Conservation (phyloP, 139 green algal genomes). For the Chlamydomonas applanata region DNA sequence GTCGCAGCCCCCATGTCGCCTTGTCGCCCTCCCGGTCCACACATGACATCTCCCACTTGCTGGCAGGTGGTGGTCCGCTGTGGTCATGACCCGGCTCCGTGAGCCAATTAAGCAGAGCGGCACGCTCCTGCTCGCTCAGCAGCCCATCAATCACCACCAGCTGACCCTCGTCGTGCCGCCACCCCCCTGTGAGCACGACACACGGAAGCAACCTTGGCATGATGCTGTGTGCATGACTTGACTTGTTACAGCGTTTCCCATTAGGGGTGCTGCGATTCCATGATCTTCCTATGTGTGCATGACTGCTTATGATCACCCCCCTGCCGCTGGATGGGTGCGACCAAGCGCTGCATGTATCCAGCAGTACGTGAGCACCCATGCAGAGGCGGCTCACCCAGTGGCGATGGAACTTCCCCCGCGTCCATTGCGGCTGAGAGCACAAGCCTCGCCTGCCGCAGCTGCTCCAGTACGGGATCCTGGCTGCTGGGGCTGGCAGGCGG, state of each 20-base stretch:
- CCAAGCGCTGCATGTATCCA: too few relatives aligned
- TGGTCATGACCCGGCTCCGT: constrained; percentile 36
- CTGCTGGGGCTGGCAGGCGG: background rate
- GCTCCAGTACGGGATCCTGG: background rate
- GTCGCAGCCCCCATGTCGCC: constrained; percentile 37
- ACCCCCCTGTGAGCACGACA: constrained; percentile 10
- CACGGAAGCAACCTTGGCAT: background rate
- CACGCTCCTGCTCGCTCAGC: constrained; percentile 26
- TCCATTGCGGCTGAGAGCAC: constrained; percentile 27
- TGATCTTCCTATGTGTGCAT: too few relatives aligned
- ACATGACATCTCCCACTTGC: constrained; percentile 39
- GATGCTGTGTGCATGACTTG: too few relatives aligned
- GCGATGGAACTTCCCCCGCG: constrained; percentile 26
- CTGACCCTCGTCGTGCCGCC: constrained; percentile 26
- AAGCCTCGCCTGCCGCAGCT: constrained; percentile 7
- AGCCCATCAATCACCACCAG: constrained; percentile 43
- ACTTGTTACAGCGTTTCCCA: too few relatives aligned
- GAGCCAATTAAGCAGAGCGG: constrained; percentile 34
- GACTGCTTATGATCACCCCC: too few relatives aligned
- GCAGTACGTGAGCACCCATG: too few relatives aligned
- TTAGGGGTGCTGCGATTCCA: too few relatives aligned
- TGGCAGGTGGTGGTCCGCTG: constrained; percentile 21
- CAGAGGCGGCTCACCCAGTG: constrained; percentile 9
- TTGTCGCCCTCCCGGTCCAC: constrained; percentile 39
- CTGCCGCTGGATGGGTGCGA: too few relatives aligned